Conservation (phyloP, 2,329 filamentous ascomycete genomes). For the Kalmusia sp. region DNA sequence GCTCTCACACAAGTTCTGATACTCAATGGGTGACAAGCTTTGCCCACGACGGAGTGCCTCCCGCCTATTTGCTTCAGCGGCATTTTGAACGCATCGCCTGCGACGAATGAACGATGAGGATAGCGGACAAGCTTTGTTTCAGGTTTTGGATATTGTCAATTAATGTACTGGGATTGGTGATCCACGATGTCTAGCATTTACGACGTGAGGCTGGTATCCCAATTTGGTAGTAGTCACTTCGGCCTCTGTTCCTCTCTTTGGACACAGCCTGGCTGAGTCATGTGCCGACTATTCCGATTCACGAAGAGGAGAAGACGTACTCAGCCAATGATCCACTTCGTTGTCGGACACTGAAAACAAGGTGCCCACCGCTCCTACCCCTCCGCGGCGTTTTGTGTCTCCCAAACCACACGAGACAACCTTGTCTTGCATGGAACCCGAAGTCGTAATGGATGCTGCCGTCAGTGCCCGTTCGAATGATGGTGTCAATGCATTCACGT, state of each 20-base stretch:
- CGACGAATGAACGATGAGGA: slow-evolving; percentile 15
- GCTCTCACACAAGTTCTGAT: slow-evolving; percentile 26
- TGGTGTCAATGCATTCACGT: slow-evolving; percentile 17
- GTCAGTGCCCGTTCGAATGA: neutral
- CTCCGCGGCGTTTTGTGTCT: neutral
- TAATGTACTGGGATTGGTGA: neutral
- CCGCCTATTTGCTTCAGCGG: slow-evolving; percentile 16
- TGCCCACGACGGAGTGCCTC: slow-evolving; percentile 14
- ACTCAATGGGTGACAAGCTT: slow-evolving; percentile 29
- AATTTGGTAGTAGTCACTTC: neutral
- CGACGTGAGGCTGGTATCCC: slow-evolving; percentile 7
- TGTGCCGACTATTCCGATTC: slow-evolving; percentile 8
- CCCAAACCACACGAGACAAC: neutral
- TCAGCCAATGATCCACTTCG: slow-evolving; percentile 1
- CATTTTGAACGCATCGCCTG: slow-evolving; percentile 12
- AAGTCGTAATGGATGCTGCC: slow-evolving; percentile 2
- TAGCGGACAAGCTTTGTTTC: slow-evolving; percentile 20
- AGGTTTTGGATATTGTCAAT: slow-evolving; percentile 5
- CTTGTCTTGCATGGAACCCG: slow-evolving; percentile 7
- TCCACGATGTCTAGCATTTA: slow-evolving; percentile 11
- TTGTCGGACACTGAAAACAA: neutral
- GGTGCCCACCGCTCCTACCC: neutral
- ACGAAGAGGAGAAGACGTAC: neutral
- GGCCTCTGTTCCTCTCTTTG: neutral
- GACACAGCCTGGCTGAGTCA: neutral